Base-by-base conservation (phyloP, 129 eudicot species). In the Smallanthus sonchifolius region DNA sequence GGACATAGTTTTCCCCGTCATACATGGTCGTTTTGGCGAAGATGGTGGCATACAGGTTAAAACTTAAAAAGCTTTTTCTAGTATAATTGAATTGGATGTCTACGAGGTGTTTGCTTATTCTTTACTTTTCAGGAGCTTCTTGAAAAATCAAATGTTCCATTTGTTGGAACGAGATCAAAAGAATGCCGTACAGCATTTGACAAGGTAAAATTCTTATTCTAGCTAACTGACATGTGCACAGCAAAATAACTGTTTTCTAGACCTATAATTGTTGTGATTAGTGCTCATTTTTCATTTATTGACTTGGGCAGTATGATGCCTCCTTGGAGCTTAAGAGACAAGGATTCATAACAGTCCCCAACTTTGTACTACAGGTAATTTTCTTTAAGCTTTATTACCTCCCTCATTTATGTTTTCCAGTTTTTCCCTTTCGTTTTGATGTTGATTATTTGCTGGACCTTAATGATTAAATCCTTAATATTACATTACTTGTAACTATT, bases 1-100 rank as follows among this genome's bases (percentile, higher is more conserved):
- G 71, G 96, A 92, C 81, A 89, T 92, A 73, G 97, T 89, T 52
- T 92, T 92, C 69, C 97, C 97, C 10, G 97, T 89, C 43, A 92
- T 92, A 75, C 97, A 92, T 82, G 97, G 97, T 6, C 93, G 86
- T 39, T 92, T 92, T 69, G 97, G 97, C 55, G 97, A 92, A 79
- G 97, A 92, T 81, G 97, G 97, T 70, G 91, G 91, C 72, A 85
- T 92, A 82, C 97, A 92, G 91, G 92, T 89, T 32, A 39, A 49
- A 75, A 69, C 17, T 13, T 9, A 10, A 47, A 37, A 63, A 44
- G 17, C 10, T n/a, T 13, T 63, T 65, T 66, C 52, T 63, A 61
- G 16, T 66, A 54, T n/a, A n/a, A n/a, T n/a, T 7, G 59, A 30
- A 51, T 67, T 39, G 7, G 59, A 64, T 60, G 39, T 70, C 5